Conservation (phyloP, 2,329 filamentous ascomycete genomes). For the Pseudocercospora ulei region DNA sequence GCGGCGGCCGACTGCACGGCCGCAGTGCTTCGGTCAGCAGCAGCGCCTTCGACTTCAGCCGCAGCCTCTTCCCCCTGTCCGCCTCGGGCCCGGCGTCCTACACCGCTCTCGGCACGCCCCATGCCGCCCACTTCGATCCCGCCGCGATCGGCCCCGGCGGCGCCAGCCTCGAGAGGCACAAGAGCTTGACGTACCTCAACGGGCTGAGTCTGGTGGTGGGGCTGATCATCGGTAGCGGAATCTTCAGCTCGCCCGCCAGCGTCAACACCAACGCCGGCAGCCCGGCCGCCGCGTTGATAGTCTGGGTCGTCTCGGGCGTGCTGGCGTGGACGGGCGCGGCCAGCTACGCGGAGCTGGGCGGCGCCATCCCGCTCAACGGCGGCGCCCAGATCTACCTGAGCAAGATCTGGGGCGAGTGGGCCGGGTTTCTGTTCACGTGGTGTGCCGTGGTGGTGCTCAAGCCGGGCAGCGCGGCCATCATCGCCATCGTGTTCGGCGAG, state of each 20-base stretch:
- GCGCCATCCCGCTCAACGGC: constrained; percentile 89
- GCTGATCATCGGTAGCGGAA: constrained; percentile 89
- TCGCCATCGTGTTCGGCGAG: constrained; percentile 95
- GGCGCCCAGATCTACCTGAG: constrained; percentile 87
- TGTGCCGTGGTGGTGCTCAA: constrained; percentile 88
- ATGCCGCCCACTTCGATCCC: constrained; percentile 45
- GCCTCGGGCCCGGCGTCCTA: constrained; percentile 62
- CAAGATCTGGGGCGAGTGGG: constrained; percentile 91
- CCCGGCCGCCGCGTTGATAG: constrained; percentile 76
- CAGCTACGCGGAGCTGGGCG: constrained; percentile 90
- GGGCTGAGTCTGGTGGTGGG: constrained; percentile 84
- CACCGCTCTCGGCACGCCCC: constrained; percentile 71
- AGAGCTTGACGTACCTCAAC: constrained; percentile 89
- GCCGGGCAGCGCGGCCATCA: constrained; percentile 85
- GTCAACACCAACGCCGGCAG: constrained; percentile 88
- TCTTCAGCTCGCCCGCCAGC: constrained; percentile 88
- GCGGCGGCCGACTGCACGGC: constrained; percentile 28
- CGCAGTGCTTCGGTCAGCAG: constrained; percentile 74
- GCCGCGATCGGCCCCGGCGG: constrained; percentile 10
- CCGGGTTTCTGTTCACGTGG: constrained; percentile 94
- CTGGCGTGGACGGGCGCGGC: constrained; percentile 93
- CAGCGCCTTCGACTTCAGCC: constrained; percentile 79
- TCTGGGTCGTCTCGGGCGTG: constrained; percentile 84
- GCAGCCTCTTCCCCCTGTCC: constrained; percentile 82
- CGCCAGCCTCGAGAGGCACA: constrained; percentile 75